Base-by-base conservation (phyloP, 768 basidiomycete genomes). In the Phallus indusiatus region DNA sequence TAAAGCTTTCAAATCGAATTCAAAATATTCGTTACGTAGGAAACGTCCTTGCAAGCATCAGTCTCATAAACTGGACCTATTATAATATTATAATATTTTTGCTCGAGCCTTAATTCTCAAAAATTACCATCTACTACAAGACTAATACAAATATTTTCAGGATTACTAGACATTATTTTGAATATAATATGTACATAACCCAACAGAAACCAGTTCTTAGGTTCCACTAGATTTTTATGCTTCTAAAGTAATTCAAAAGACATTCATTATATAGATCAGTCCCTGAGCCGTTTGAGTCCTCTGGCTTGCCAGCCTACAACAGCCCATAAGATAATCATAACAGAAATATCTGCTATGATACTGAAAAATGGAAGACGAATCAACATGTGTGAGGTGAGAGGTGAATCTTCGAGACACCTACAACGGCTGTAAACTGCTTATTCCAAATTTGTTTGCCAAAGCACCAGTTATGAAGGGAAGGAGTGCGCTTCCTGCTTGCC, bases 321-420 rank as follows among this genome's bases (percentile, higher is more conserved):
- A 4, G 74, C 73, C 83, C 83, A 85, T 49, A 84, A 64, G 17
- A 77, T 64, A 49, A 79, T 73, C 76, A 84, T 78, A 10, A 79
- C 66, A 0, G 68, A 76, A 80, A 85, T 83, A 82, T 84, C 82
- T 2, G 76, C 73, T 42, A 85, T 76, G 52, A 84, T 65, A 56
- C 83, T 85, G 53, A 9, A 52, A 22, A 57, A 9, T 22, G 22
- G 17, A 34, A n/a, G n/a, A 36, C 36, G 35, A 11, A 3, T n/a
- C 4, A 53, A 22, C 36, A 2, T 47, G 50, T n/a, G n/a, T 10
- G 36, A 16, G 5, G 16, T 16, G n/a, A 54, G 28, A 11, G 52
- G 34, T 37, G 53, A 28, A 28, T 3, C 28, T 2, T 28, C 28
- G 28, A 53, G 37, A 16, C 8, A 69, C 80, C 64, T 58, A 80